Base-by-base conservation (phyloP, 2,329 filamentous ascomycete genomes). In the Aplosporella prunicola region DNA sequence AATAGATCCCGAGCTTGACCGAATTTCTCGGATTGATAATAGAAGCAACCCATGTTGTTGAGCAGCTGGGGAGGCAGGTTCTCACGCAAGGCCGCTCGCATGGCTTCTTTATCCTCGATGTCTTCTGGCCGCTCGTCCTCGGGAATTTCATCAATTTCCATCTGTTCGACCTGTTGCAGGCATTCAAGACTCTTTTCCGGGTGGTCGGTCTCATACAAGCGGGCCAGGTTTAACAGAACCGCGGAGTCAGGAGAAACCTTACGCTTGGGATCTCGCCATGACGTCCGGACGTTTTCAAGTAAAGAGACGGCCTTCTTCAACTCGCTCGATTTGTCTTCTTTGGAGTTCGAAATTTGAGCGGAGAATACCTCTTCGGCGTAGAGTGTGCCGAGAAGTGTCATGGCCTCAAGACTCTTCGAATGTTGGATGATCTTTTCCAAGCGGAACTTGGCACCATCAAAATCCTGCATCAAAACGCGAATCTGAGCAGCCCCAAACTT, bases 31-130 rank as follows among this genome's bases (percentile, higher is more conserved):
- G 78, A 73, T 55, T 94, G 87, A 48, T 86, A 95, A 48, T 93
- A 78, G 62, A 96, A 96, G 60, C 88, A 95, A 5, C 85, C 91
- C 56, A 96, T 93, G 57, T 98, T 98, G 68, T 96, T 98, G 28
- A 98, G 72, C 2, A 96, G 70, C 53, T 94, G 87, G 4, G 91
- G 91, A 1, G 88, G 84, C 2, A 98, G 67, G 41, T 81, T 71
- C 53, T 88, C 83, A 37, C 87, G 79, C 18, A 93, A 68, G 26
- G 54, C 51, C 41, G 81, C 74, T 36, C 84, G 77, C 13, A 75
- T 69, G 2, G 30, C 37, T n/a, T 39, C 37, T 17, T 73, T 51
- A 15, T 57, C 51, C 11, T 57, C 54, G 18, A 54, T 45, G 13
- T 54, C 51, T 9, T 40, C 38, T 9, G 38, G 38, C 3, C 38